A percentile compares a stretch with the other conserved stretches of the same genome.
phyloP scores from a whole-genome alignment of 495 filamentous ascomycete genomes.

The Lasiosphaeria hispida region DNA sequence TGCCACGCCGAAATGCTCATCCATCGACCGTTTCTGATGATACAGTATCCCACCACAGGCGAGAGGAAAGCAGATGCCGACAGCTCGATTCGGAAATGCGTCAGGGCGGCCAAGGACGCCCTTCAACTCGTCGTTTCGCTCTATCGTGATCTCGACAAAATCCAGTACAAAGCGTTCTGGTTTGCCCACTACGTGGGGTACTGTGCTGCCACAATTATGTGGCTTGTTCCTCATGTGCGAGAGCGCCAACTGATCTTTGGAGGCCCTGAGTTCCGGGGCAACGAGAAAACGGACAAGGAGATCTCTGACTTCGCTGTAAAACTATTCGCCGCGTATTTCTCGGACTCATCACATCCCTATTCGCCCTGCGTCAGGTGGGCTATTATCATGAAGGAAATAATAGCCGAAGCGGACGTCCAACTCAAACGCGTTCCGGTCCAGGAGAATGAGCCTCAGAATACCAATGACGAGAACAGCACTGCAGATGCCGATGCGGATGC shows the following conservation, averaged over 20 bases:
- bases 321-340: constrained; percentile 4
- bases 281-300: constrained; percentile 10
- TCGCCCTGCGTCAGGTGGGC: constrained; percentile 21
- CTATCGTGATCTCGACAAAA: constrained; percentile 15
- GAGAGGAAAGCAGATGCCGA: constrained; percentile 29
- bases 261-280: not conserved
- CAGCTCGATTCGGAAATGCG: constrained; percentile 40
- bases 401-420: constrained; percentile 15
- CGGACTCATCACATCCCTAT: constrained; percentile 9
- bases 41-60: constrained; percentile 15
- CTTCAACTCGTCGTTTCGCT: constrained; percentile 27
- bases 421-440: not conserved
- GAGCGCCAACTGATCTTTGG: constrained; percentile 15
- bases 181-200: constrained; percentile 26
- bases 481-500: not conserved
- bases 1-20: constrained; percentile 55
- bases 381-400: constrained; percentile 25
- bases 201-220: constrained; percentile 8
- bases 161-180: constrained; percentile 23
- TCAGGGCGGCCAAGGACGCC: constrained; percentile 43
- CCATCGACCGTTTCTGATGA: constrained; percentile 51
- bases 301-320: constrained; percentile 13
- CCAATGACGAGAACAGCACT: not conserved
- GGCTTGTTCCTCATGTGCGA: constrained; percentile 20
- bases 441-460: not conserved